phyloP scores from a whole-genome alignment of 2,329 filamentous ascomycete species.

The Calonectria montana region DNA sequence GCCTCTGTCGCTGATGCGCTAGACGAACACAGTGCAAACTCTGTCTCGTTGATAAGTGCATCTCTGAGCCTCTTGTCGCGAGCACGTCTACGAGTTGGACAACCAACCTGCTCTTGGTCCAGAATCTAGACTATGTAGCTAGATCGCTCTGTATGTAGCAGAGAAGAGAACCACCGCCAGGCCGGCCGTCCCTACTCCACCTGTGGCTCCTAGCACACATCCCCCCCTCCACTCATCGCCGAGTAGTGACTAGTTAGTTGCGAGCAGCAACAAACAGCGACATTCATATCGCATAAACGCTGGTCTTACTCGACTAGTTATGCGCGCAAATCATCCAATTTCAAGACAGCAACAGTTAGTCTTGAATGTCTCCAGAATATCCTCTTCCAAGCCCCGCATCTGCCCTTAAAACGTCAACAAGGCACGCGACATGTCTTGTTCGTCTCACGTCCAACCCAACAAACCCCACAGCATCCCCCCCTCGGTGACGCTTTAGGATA shows the following conservation, averaged over 20 bases:
- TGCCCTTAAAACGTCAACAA: background rate
- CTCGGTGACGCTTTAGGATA: conserved; percentile 4
- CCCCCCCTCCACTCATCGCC: background rate
- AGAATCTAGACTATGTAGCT: background rate
- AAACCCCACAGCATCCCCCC: background rate
- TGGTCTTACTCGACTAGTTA: conserved; percentile 1
- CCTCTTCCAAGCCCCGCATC: background rate
- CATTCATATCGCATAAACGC: background rate
- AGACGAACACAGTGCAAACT: conserved; percentile 7
- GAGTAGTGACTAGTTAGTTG: background rate
- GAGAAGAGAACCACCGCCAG: background rate
- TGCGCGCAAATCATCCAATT: background rate
- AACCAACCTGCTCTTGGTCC: background rate
- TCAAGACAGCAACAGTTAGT: background rate
- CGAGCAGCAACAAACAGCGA: background rate
- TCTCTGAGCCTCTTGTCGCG: background rate
- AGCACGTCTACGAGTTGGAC: background rate
- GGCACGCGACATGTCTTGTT: conserved; percentile 2
- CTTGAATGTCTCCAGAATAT: background rate
- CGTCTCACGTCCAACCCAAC: background rate
- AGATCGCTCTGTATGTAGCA: too few relatives aligned
- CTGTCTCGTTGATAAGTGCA: background rate
- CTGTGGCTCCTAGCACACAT: background rate
- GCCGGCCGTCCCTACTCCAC: background rate
- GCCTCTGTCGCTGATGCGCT: background rate